Conservation (phyloP, 1,139 yeast species). For the Yamadazyma kanchanaburiensis region DNA sequence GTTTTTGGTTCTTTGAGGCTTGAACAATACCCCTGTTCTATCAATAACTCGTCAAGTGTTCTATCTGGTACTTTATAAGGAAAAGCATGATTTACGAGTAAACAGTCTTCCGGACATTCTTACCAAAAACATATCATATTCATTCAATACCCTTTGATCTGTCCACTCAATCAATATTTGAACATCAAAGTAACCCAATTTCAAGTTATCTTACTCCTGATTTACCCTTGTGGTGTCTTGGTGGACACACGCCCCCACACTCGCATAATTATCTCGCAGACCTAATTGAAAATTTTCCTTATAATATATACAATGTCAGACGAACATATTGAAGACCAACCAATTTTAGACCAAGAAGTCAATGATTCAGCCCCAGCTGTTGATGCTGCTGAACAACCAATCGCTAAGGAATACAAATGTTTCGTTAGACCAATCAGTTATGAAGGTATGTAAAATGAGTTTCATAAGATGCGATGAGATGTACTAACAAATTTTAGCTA, state of each 20-base stretch:
- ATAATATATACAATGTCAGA: conserved; percentile 7
- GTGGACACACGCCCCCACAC: conserved; percentile 1
- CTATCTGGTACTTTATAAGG: too few relatives aligned
- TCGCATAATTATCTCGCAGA: neutral
- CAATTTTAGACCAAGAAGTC: conserved; percentile 5
- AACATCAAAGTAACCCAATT: too few relatives aligned
- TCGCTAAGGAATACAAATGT: conserved; percentile 28
- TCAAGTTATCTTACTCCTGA: neutral
- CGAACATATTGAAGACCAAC: conserved; percentile 7
- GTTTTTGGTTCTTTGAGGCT: too few relatives aligned
- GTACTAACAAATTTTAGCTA: conserved; percentile 22
- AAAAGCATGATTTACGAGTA: too few relatives aligned
- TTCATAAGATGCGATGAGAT: too few relatives aligned
- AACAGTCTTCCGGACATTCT: too few relatives aligned
- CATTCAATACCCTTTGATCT: too few relatives aligned
- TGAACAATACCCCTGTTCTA: too few relatives aligned
- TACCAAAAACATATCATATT: too few relatives aligned
- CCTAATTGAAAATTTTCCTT: conserved; percentile 3
- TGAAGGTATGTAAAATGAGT: conserved; percentile 31
- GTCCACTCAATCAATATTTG: too few relatives aligned
- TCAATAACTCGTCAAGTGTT: too few relatives aligned
- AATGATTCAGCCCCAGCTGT: conserved; percentile 3
- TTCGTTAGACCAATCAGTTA: conserved; percentile 40
- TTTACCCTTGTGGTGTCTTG: neutral
- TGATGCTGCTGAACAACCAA: conserved; percentile 5